Evolutionary conservation across 108 stramenopile genomes (phyloP), one percentile per base, ranked within the genome.

Genomic region (Nitzschia putrida): DNA sequence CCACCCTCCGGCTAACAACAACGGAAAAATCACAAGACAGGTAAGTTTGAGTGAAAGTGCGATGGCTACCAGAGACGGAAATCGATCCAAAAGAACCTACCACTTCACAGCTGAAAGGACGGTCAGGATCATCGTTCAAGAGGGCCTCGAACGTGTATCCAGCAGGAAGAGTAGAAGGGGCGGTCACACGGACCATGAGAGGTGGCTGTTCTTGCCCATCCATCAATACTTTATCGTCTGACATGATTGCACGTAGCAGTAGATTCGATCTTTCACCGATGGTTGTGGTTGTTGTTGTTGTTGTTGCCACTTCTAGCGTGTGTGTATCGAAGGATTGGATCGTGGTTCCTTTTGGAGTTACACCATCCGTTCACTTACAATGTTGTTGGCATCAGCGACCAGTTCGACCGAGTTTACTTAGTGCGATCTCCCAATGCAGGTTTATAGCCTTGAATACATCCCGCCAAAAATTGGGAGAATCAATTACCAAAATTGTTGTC

Each of bases 91-190:
- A 49, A 49, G 18, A 38, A 79, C 82, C 34, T 70, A 83, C 82
- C 57, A 85, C 85, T 82, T 82, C 73, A 58, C 71, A 77, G 9
- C 57, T 80, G 42, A 85, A 79, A 53, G 68, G 75, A 13, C 76
- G 79, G 18, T 70, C 75, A 23, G 73, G 73, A 69, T 84, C 79
- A 20, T 74, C 84, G 56, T 81, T 82, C 9, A 87, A 42, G n/a
- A 76, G 54, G 0, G 83, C 86, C 68, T 87, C 83, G 66, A 87
- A 87, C 21, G 86, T 80, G 57, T 83, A 87, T 22, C 86, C 86
- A 21, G 60, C 86, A 22, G 81, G 81, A 23, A 87, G 69, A 53
- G 80, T 61, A 9, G 80, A 74, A n/a, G 86, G 86, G 9, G 86
- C 86, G 12, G 53, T 74, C 41, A 87, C 86, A 38, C 64, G 65